These are phyloP conservation scores for Hevea brasiliensis DNA, from an alignment of 345 rosid genomes.

Conservation along the genomic window DNA sequence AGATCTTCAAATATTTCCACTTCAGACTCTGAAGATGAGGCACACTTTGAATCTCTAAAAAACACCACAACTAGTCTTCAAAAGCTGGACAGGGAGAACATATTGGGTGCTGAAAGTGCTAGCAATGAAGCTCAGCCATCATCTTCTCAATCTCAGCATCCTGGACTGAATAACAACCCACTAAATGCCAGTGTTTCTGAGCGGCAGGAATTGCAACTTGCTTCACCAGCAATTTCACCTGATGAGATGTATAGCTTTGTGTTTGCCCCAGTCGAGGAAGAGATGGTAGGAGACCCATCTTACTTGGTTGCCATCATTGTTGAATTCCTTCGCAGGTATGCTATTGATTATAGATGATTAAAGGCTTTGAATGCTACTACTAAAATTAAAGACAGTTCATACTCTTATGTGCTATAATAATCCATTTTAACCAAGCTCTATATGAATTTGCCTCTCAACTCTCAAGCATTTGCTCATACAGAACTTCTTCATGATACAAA, in stretches of 20 bases:
- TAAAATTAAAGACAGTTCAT: background rate
- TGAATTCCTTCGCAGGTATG: slow-evolving; percentile 88
- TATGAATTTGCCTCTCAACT: background rate
- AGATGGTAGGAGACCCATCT: slow-evolving; percentile 79
- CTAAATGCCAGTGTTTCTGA: slow-evolving; percentile 50
- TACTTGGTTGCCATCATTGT: slow-evolving; percentile 78
- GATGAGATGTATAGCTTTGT: slow-evolving; percentile 87
- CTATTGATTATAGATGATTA: slow-evolving; percentile 10
- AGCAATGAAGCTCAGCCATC: slow-evolving; percentile 33
- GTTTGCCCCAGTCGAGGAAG: slow-evolving; percentile 85
- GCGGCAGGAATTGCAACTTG: slow-evolving; percentile 66
- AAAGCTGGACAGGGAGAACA: slow-evolving; percentile 37
- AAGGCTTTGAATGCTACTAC: background rate
- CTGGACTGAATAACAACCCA: slow-evolving; percentile 41
- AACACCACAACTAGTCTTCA: slow-evolving; percentile 34
- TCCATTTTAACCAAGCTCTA: slow-evolving; percentile 3
- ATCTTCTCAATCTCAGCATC: slow-evolving; percentile 40
- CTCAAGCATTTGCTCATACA: background rate
- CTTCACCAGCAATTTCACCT: slow-evolving; percentile 84
- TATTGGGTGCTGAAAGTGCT: slow-evolving; percentile 37
- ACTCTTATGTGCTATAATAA: background rate
- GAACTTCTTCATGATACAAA: background rate
- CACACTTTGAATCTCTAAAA: slow-evolving; percentile 36
- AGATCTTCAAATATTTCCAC: slow-evolving; percentile 43
- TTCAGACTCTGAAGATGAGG: slow-evolving; percentile 54